Evolutionary conservation across 495 filamentous ascomycete species (phyloP).

Genomic region (Cryomyces minteri): DNA sequence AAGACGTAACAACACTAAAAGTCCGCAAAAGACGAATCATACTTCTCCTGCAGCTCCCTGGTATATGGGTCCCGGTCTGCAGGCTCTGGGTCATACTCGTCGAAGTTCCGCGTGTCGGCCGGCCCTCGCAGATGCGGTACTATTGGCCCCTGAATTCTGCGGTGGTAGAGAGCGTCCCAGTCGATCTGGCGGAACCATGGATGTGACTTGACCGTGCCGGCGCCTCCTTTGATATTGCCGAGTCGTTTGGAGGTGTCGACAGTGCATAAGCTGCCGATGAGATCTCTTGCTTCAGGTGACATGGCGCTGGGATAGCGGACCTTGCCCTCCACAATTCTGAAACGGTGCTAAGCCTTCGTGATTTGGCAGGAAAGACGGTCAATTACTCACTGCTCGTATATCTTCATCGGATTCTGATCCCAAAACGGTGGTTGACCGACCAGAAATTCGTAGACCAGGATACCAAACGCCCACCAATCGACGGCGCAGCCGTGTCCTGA

Average conservation of each 20-base stretch:
- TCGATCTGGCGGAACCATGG: slow-evolving; percentile 70
- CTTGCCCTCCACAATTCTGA: slow-evolving; percentile 55
- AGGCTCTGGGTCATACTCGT: slow-evolving; percentile 55
- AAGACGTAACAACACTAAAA: slow-evolving; percentile 30
- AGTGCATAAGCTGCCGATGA: slow-evolving; percentile 73
- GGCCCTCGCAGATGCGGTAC: slow-evolving; percentile 62
- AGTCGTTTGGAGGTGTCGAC: slow-evolving; percentile 74
- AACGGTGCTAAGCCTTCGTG: no score
- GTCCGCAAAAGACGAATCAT: slow-evolving; percentile 61
- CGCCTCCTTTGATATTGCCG: slow-evolving; percentile 75
- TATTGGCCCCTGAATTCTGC: slow-evolving; percentile 60
- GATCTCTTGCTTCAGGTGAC: slow-evolving; percentile 57
- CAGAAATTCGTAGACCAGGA: slow-evolving; percentile 89
- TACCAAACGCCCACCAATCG: slow-evolving; percentile 98
- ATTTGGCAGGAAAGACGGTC: background rate
- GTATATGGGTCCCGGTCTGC: slow-evolving; percentile 43
- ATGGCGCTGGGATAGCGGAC: slow-evolving; percentile 53
- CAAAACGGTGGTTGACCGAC: slow-evolving; percentile 95
- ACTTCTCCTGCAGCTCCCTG: slow-evolving; percentile 52
- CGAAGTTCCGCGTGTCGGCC: slow-evolving; percentile 80
- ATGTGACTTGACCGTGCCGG: slow-evolving; percentile 64
- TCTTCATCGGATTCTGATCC: slow-evolving; percentile 89
- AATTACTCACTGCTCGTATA: slow-evolving; percentile 61
- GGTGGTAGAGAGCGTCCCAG: slow-evolving; percentile 63
- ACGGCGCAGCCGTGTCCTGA: slow-evolving; percentile 79